Evolutionary conservation across 2,329 filamentous ascomycete species (phyloP).

Genomic region (Claviceps quebecensis): DNA sequence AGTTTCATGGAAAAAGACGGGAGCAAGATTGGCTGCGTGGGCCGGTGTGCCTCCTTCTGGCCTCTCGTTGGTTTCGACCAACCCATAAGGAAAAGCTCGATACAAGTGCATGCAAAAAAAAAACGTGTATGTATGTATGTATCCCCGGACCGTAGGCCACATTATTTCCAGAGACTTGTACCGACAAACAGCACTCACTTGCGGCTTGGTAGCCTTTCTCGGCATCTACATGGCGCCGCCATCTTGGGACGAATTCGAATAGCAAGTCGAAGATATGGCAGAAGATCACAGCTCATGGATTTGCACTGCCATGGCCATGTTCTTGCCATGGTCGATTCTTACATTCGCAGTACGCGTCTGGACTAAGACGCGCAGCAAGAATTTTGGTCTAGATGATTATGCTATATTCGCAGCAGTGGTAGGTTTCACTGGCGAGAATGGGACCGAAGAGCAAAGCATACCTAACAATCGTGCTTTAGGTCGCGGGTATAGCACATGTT

Average conservation of each 20-base stretch:
- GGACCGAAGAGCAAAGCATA: background rate
- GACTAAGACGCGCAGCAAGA: slow-evolving; percentile 7
- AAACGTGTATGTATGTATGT: background rate
- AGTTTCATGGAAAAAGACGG: too few relatives aligned
- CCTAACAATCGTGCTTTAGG: background rate
- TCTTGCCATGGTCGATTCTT: slow-evolving; percentile 7
- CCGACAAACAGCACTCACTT: background rate
- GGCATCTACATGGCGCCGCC: slow-evolving; percentile 1
- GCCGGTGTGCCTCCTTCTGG: too few relatives aligned
- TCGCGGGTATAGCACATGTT: background rate
- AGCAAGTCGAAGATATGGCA: slow-evolving; percentile 2
- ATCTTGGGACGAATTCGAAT: background rate
- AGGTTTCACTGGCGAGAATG: background rate
- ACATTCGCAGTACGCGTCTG: slow-evolving; percentile 6
- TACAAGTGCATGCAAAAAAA: background rate
- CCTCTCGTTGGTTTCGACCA: too few relatives aligned
- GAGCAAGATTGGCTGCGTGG: too few relatives aligned
- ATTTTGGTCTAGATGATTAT: slow-evolving; percentile 7
- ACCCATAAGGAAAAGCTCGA: too few relatives aligned
- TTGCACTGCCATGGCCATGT: slow-evolving; percentile 6
- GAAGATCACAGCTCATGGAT: slow-evolving; percentile 7
- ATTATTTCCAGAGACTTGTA: background rate
- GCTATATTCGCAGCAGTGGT: slow-evolving; percentile 4
- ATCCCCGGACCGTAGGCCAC: background rate
- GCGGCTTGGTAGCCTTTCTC: background rate